Percentiles rank a stretch among this genome's conserved stretches.
Evolutionary conservation across 1,284 basidiomycete genomes (phyloP).

Genomic region (Cryptococcus sp.): DNA sequence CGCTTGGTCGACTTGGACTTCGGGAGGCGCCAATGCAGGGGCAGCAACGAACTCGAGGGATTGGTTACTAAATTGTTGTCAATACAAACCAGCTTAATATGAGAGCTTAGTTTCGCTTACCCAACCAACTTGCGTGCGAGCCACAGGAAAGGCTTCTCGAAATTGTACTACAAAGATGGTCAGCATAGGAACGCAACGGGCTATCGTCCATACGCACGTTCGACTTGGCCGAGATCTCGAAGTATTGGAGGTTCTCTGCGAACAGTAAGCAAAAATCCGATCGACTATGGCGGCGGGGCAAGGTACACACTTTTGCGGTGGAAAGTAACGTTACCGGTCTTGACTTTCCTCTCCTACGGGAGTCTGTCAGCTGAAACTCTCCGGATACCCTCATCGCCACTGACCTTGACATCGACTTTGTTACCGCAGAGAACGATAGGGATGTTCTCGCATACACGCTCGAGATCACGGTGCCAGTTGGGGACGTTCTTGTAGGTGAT

Average conservation of each 20-base stretch:
- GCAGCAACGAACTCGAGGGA: constrained; percentile 93
- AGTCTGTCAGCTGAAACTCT: constrained; percentile 5
- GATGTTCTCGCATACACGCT: constrained; percentile 99
- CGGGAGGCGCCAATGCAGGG: constrained; percentile 91
- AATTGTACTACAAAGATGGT: constrained; percentile 72
- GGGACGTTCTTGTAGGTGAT: constrained; percentile 99
- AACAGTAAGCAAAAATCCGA: not conserved
- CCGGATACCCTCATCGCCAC: constrained; percentile 27
- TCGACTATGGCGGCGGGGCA: not conserved
- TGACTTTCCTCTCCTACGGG: constrained; percentile 95
- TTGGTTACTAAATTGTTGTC: constrained; percentile 64
- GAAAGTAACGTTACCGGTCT: constrained; percentile 98
- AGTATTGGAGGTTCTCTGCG: constrained; percentile 94
- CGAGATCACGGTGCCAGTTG: constrained; percentile 99
- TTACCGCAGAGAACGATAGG: constrained; percentile 99
- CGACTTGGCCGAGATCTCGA: constrained; percentile 99
- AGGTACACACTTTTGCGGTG: constrained; percentile 82
- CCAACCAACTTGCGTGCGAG: constrained; percentile 97
- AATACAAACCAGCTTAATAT: not conserved
- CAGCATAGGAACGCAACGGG: not conserved
- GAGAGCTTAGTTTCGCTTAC: constrained; percentile 57
- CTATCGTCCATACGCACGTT: constrained; percentile 59
- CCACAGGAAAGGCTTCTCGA: constrained; percentile 99
- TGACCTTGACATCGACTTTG: constrained; percentile 99
- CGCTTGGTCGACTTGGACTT: constrained; percentile 78